These are phyloP conservation scores for Solanum hybrid DNA, from an alignment of 305 asterid species.

Conservation along the genomic window DNA sequence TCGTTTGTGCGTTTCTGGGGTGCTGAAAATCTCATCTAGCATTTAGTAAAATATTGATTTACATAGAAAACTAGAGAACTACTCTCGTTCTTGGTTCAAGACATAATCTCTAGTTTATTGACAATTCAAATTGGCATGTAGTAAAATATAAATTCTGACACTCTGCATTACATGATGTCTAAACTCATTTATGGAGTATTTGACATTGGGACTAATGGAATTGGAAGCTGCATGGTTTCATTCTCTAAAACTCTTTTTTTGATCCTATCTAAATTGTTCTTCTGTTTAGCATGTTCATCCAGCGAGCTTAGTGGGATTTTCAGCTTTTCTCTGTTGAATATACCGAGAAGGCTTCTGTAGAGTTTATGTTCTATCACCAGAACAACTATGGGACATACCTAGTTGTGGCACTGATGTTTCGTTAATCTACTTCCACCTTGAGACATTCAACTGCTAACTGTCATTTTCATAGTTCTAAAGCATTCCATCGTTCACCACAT, in stretches of 20 bases:
- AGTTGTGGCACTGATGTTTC: background rate
- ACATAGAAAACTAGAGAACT: background rate
- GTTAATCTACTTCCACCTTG: background rate
- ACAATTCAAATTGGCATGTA: background rate
- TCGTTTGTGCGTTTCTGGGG: background rate
- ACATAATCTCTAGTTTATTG: background rate
- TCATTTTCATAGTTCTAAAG: background rate
- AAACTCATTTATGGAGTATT: background rate
- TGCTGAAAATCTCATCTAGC: background rate
- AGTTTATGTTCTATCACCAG: background rate
- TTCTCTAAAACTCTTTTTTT: background rate
- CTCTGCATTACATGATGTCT: background rate
- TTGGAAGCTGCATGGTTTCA: background rate
- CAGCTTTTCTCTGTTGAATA: background rate
- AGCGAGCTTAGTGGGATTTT: background rate
- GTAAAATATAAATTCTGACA: background rate
- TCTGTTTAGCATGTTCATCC: background rate
- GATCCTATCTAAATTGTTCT: background rate
- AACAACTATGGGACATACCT: background rate
- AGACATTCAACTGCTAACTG: background rate
- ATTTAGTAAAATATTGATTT: background rate
- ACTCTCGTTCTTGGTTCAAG: background rate
- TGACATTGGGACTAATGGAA: background rate
- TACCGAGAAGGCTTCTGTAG: background rate
- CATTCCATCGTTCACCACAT: background rate